A percentile compares a stretch with the other conserved stretches of the same genome.
phyloP scores from a whole-genome alignment of 345 rosid species.

The Pistacia integerrima region DNA sequence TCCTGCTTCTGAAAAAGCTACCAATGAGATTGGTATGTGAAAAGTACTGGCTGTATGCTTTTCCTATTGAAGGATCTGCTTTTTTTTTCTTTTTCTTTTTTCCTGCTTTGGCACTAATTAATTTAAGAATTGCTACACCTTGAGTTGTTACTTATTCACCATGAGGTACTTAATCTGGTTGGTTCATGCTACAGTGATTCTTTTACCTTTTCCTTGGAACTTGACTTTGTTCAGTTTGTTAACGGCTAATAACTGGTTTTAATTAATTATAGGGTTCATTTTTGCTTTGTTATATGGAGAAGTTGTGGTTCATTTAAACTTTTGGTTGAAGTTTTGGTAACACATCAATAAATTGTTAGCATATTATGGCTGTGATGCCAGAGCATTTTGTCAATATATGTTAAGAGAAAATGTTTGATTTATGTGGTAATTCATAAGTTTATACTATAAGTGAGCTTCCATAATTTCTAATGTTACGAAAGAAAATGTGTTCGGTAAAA shows the following conservation, averaged over 20 bases:
- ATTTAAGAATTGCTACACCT: background rate
- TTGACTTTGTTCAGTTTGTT: background rate
- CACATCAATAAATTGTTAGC: background rate
- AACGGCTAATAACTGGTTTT: slow-evolving; percentile 1
- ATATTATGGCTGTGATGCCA: background rate
- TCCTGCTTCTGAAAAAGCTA: slow-evolving; percentile 92
- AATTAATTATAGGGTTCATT: background rate
- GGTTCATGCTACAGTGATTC: background rate
- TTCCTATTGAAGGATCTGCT: background rate
- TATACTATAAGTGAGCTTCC: background rate
- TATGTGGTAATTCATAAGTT: background rate
- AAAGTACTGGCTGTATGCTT: background rate
- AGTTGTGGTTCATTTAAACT: background rate
- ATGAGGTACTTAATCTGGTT: background rate
- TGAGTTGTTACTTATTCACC: background rate
- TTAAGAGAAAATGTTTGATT: background rate
- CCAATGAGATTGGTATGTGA: slow-evolving; percentile 80
- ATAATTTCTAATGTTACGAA: background rate
- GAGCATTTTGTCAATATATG: too few species aligned
- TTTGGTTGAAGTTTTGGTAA: background rate
- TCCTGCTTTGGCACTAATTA: background rate
- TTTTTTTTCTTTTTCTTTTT: background rate
- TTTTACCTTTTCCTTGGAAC: background rate
- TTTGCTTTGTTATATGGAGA: background rate
- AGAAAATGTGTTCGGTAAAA: background rate